phyloP scores from a whole-genome alignment of 1,284 basidiomycete genomes.

The Neotropicomus parvogracilis region DNA sequence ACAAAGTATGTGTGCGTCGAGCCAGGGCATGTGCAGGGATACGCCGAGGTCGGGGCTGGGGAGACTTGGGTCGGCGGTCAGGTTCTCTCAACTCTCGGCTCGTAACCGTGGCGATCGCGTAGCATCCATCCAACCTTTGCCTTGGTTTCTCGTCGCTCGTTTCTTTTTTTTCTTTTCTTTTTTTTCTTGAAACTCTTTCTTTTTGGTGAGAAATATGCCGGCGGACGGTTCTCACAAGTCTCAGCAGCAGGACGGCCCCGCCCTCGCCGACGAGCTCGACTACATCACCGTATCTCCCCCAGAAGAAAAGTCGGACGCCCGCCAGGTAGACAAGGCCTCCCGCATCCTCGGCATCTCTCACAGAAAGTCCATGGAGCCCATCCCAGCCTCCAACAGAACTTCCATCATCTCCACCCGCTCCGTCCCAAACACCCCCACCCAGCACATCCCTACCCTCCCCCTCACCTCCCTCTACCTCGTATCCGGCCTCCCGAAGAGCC shows the following conservation, averaged over 20 bases:
- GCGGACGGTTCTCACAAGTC: not conserved
- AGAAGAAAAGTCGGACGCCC: slow-evolving; percentile 16
- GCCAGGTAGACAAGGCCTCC: slow-evolving; percentile 56
- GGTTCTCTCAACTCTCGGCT: slow-evolving; percentile 40
- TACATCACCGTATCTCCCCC: slow-evolving; percentile 57
- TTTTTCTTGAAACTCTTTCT: not conserved
- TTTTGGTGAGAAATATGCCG: not conserved
- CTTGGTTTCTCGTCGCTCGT: not conserved
- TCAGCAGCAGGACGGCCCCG: slow-evolving; percentile 24
- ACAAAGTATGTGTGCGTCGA: slow-evolving; percentile 81
- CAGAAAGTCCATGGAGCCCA: slow-evolving; percentile 73
- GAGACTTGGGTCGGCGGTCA: slow-evolving; percentile 76
- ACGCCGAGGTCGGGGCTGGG: slow-evolving; percentile 55
- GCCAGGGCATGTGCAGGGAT: slow-evolving; percentile 77
- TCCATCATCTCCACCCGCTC: slow-evolving; percentile 77
- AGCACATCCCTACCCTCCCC: slow-evolving; percentile 61
- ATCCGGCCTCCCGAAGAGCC: slow-evolving; percentile 77
- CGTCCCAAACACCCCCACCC: slow-evolving; percentile 51
- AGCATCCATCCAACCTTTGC: no score
- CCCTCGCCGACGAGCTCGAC: slow-evolving; percentile 64
- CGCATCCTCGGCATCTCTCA: slow-evolving; percentile 71
- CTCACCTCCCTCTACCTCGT: slow-evolving; percentile 82
- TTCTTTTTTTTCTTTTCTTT: slow-evolving; percentile 1
- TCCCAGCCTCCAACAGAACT: slow-evolving; percentile 67
- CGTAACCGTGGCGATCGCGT: no score